Percentiles rank a stretch among this genome's conserved stretches.
These are phyloP conservation scores for Colletotrichum sp. DNA, from an alignment of 2,329 filamentous ascomycete species.

Conservation along the genomic window DNA sequence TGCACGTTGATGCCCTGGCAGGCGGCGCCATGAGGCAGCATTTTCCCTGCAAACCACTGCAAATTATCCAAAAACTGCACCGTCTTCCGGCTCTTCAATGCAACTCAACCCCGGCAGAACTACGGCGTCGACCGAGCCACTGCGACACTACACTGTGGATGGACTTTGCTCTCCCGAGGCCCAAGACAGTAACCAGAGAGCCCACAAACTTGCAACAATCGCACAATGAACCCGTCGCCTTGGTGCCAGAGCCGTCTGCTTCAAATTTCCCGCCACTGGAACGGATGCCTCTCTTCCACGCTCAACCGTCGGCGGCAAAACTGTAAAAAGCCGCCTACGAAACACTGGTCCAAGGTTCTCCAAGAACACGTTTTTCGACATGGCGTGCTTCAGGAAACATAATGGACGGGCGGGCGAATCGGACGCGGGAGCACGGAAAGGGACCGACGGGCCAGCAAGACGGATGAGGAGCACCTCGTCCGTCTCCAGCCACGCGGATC, in stretches of 20 bases:
- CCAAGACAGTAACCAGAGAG: background rate
- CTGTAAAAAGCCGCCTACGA: background rate
- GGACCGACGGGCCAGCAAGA: background rate
- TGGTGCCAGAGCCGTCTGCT: background rate
- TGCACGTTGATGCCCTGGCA: background rate
- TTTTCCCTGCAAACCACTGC: constrained; percentile 12
- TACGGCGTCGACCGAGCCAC: constrained; percentile 10
- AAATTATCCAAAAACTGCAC: constrained; percentile 3
- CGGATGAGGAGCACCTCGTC: background rate
- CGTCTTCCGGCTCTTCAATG: constrained; percentile 14
- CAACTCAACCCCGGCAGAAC: constrained; percentile 11
- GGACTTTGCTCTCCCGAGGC: background rate
- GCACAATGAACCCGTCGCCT: background rate
- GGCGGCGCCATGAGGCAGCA: background rate
- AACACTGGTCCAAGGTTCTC: background rate
- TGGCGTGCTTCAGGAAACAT: background rate
- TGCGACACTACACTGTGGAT: constrained; percentile 1
- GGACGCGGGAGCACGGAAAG: constrained; percentile 6
- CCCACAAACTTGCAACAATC: background rate
- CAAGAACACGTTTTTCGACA: background rate
- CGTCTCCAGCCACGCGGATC: constrained; percentile 8
- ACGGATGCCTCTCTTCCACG: background rate
- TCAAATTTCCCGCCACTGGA: background rate
- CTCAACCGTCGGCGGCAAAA: background rate
- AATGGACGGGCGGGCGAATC: background rate